Conservation (phyloP, 306 rosid genomes). For the Rosa lucieae region DNA sequence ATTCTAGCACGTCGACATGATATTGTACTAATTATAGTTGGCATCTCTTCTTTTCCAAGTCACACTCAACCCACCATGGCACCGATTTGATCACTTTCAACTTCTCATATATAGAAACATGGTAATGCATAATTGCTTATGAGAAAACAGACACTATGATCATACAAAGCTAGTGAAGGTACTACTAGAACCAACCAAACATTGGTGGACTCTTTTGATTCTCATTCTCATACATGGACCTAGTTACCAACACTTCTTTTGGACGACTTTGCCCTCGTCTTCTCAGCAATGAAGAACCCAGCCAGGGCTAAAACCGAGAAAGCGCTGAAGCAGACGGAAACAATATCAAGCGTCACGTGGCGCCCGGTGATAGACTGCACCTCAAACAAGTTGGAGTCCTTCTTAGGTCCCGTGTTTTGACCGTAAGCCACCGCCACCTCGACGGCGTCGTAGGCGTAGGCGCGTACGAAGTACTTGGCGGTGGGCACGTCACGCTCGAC, state of each 20-base stretch:
- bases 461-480: slow-evolving; percentile 80
- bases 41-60: background rate
- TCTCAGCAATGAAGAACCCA: slow-evolving; percentile 63
- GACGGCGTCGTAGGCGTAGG: slow-evolving; percentile 57
- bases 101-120: background rate
- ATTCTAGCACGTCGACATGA: background rate
- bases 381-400: slow-evolving; percentile 51
- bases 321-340: slow-evolving; percentile 71
- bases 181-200: background rate
- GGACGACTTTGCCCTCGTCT: slow-evolving; percentile 50
- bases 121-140: background rate
- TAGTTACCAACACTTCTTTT: background rate
- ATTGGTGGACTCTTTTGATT: background rate
- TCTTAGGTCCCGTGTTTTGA: slow-evolving; percentile 48
- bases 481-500: slow-evolving; percentile 55
- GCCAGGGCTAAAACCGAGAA: slow-evolving; percentile 68
- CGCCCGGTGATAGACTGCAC: slow-evolving; percentile 69
- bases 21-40: background rate
- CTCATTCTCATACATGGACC: slow-evolving; percentile 5
- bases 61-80: background rate
- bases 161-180: background rate
- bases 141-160: background rate
- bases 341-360: slow-evolving; percentile 69
- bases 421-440: slow-evolving; percentile 61
- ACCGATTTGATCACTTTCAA: background rate